Conservation (phyloP, 495 filamentous ascomycete genomes). For the Aspergillus nanangensis region DNA sequence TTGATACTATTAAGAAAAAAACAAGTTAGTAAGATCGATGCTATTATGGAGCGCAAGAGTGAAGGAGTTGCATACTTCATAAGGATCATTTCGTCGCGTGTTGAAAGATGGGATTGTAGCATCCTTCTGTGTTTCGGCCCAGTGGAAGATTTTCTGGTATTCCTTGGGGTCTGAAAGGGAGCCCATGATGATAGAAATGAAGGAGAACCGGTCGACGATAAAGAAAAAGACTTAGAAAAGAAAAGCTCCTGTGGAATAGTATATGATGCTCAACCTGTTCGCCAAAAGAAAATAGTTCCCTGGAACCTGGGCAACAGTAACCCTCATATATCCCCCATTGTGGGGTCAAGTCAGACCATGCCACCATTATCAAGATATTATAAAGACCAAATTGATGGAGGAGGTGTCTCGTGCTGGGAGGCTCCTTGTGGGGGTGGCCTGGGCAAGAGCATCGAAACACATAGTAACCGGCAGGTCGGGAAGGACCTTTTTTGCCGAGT, state of each 20-base stretch:
- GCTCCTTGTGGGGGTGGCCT: too few species aligned
- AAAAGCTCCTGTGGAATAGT: too few species aligned
- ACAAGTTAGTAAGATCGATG: too few species aligned
- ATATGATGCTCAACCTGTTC: too few species aligned
- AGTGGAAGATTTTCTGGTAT: constrained; percentile 55
- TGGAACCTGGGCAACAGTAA: neutral
- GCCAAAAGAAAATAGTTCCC: too few species aligned
- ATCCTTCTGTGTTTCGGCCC: constrained; percentile 54
- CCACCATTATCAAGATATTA: neutral
- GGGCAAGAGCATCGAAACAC: neutral
- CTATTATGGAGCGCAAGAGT: too few species aligned
- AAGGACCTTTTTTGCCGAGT: constrained; percentile 15
- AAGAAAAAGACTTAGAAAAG: too few species aligned
- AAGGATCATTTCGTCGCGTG: constrained; percentile 49
- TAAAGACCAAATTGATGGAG: neutral
- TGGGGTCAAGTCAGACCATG: neutral
- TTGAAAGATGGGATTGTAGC: constrained; percentile 42
- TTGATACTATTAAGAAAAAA: constrained; percentile 51
- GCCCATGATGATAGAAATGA: constrained; percentile 17
- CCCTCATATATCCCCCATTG: constrained; percentile 9
- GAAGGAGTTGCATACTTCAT: constrained; percentile 30
- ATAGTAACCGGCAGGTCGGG: constrained; percentile 14
- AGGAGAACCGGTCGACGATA: neutral
- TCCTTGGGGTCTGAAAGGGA: constrained; percentile 32
- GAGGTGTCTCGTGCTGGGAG: neutral